Evolutionary conservation across 805 yeast genomes (phyloP).

Genomic region (Ascoidea rubescens): DNA sequence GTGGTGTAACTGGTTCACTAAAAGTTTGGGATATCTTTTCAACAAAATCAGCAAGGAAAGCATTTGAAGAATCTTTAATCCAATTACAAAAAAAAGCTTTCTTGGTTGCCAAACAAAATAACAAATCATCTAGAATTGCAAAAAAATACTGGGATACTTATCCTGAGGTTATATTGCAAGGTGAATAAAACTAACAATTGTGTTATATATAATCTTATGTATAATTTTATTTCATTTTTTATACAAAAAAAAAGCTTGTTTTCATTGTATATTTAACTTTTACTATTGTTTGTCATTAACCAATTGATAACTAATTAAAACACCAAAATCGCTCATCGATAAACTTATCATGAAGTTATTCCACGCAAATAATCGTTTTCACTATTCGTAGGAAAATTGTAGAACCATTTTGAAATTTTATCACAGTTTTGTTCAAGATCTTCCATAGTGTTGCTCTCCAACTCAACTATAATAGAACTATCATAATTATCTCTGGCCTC

Average conservation of each 20-base stretch:
- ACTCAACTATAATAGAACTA: slow-evolving; percentile 69
- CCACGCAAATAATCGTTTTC: neutral
- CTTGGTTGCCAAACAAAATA: slow-evolving; percentile 36
- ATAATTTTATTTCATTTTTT: slow-evolving; percentile 1
- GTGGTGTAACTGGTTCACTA: slow-evolving; percentile 75
- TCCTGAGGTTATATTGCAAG: slow-evolving; percentile 14
- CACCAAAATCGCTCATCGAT: too few species aligned
- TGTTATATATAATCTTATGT: slow-evolving; percentile 16
- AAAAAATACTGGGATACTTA: slow-evolving; percentile 36
- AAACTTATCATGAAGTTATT: neutral
- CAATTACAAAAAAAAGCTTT: slow-evolving; percentile 42
- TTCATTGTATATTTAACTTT: neutral
- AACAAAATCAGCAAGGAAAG: slow-evolving; percentile 61
- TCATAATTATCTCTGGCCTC: slow-evolving; percentile 81
- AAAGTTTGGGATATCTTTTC: slow-evolving; percentile 90
- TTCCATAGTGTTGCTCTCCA: slow-evolving; percentile 57
- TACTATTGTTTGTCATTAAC: neutral
- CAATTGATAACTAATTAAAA: too few species aligned
- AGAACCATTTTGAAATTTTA: slow-evolving; percentile 58
- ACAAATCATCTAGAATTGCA: slow-evolving; percentile 60
- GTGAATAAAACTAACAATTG: slow-evolving; percentile 42
- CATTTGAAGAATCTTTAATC: slow-evolving; percentile 47
- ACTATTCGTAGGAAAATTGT: neutral
- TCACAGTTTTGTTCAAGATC: slow-evolving; percentile 75
- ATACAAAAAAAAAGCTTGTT: neutral